Conservation (phyloP, 2,329 filamentous ascomycete species). For the Cordyceps sp. region DNA sequence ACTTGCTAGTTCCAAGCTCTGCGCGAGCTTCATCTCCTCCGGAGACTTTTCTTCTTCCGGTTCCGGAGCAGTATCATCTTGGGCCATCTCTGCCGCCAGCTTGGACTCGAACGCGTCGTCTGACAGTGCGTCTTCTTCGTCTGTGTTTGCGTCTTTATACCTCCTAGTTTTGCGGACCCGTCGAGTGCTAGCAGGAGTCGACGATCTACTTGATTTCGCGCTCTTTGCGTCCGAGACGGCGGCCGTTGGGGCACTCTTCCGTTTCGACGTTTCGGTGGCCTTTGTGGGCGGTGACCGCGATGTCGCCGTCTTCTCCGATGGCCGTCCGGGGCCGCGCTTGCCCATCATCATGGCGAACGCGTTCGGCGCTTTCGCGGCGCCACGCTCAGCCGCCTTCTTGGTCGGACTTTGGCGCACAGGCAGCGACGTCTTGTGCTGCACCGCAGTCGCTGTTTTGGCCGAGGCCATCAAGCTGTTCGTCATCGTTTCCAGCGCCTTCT, state of each 20-base stretch:
- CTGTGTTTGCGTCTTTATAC: conserved; percentile 40
- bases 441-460: too few species aligned
- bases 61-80: conserved; percentile 1
- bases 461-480: conserved; percentile 18
- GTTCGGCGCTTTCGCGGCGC: too few species aligned
- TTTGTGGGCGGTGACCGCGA: conserved; percentile 6
- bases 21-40: conserved; percentile 47
- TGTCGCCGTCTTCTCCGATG: conserved; percentile 9
- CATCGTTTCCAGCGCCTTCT: conserved; percentile 57
- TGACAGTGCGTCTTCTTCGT: conserved; percentile 44
- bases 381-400: too few species aligned
- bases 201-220: conserved; percentile 54
- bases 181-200: conserved; percentile 48
- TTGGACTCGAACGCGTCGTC: conserved; percentile 75
- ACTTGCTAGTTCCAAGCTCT: conserved; percentile 64
- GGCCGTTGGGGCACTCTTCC: conserved; percentile 13
- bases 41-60: conserved; percentile 19
- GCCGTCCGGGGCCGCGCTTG: conserved; percentile 13
- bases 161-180: conserved; percentile 29
- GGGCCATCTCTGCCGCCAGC: conserved; percentile 22
- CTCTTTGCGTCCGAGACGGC: conserved; percentile 42
- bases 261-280: conserved; percentile 9
- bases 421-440: too few species aligned
- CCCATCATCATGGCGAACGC: conserved; percentile 40
- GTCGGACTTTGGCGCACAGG: too few species aligned